These are phyloP conservation scores for Tilletiaria anomala DNA, from an alignment of 1,284 basidiomycete species.

Conservation along the genomic window DNA sequence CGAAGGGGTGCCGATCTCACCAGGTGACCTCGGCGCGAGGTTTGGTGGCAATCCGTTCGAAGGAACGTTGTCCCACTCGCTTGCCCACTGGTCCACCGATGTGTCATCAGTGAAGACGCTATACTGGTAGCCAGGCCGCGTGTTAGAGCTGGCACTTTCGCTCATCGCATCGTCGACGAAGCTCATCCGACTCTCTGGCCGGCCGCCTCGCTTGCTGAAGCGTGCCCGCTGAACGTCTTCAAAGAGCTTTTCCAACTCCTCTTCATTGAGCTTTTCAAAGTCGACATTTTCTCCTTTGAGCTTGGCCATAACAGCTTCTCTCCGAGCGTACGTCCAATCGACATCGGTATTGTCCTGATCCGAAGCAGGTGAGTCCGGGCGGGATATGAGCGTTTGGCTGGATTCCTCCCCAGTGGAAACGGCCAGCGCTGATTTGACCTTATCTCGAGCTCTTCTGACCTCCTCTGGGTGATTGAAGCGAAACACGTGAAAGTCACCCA, in stretches of 20 bases:
- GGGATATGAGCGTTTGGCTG: no score
- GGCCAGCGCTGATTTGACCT: conserved; percentile 22
- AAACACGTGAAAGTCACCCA: conserved; percentile 95
- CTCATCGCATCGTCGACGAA: conserved; percentile 24
- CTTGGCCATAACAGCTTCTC: conserved; percentile 24
- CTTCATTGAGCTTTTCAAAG: conserved; percentile 29
- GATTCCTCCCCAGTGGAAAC: conserved; percentile 11
- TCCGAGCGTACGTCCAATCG: conserved; percentile 32
- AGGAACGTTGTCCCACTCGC: conserved; percentile 16
- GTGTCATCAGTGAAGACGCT: conserved; percentile 32
- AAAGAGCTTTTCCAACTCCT: conserved; percentile 33
- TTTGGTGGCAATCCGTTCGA: no score
- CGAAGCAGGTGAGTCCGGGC: conserved; percentile 26
- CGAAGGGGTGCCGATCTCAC: neutral
- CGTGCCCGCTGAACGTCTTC: conserved; percentile 28
- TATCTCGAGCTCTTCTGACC: conserved; percentile 13
- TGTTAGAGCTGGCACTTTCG: conserved; percentile 19
- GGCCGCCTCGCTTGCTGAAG: conserved; percentile 21
- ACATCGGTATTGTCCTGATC: conserved; percentile 11
- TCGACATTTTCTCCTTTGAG: conserved; percentile 31
- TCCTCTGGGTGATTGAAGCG: conserved; percentile 45
- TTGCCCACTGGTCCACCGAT: conserved; percentile 27
- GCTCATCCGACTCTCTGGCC: conserved; percentile 29
- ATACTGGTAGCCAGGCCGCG: conserved; percentile 24
- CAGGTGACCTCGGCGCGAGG: no score